phyloP scores from a whole-genome alignment of 805 yeast species.

The Candida maesae region DNA sequence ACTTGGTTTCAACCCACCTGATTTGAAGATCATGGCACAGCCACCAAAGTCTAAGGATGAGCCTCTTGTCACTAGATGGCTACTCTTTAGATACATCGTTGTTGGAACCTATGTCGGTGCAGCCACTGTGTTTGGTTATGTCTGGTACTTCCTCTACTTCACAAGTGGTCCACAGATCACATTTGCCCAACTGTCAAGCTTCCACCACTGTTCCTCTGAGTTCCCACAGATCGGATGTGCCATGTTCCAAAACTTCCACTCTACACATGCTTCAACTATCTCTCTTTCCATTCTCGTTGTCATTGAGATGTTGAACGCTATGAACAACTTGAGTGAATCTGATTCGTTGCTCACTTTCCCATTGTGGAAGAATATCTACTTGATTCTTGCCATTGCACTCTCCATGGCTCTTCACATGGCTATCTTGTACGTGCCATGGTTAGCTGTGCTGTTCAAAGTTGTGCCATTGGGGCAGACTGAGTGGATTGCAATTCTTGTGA shows the following conservation, averaged over 20 bases:
- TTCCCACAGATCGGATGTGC: conserved; percentile 33
- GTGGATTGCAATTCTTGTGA: conserved; percentile 33
- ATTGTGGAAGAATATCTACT: conserved; percentile 35
- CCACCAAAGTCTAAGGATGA: conserved; percentile 37
- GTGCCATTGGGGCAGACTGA: conserved; percentile 31
- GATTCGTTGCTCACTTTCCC: conserved; percentile 37
- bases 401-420: conserved; percentile 33
- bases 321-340: conserved; percentile 36
- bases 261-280: conserved; percentile 34
- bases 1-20: conserved; percentile 45
- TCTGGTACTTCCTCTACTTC: conserved; percentile 36
- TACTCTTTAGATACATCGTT: conserved; percentile 35
- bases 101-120: conserved; percentile 38
- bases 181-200: conserved; percentile 32
- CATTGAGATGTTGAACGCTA: conserved; percentile 40
- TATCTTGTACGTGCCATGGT: conserved; percentile 34
- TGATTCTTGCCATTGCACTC: conserved; percentile 34
- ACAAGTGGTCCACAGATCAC: conserved; percentile 35
- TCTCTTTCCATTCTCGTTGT: conserved; percentile 37
- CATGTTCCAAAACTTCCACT: conserved; percentile 28
- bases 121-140: conserved; percentile 40
- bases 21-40: conserved; percentile 34
- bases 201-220: conserved; percentile 31
- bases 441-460: conserved; percentile 31
- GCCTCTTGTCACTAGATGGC: conserved; percentile 36